A percentile compares a stretch with the other conserved stretches of the same genome.
Conservation (phyloP, 73 alveolate species). For the Durusdinium trenchii region DNA sequence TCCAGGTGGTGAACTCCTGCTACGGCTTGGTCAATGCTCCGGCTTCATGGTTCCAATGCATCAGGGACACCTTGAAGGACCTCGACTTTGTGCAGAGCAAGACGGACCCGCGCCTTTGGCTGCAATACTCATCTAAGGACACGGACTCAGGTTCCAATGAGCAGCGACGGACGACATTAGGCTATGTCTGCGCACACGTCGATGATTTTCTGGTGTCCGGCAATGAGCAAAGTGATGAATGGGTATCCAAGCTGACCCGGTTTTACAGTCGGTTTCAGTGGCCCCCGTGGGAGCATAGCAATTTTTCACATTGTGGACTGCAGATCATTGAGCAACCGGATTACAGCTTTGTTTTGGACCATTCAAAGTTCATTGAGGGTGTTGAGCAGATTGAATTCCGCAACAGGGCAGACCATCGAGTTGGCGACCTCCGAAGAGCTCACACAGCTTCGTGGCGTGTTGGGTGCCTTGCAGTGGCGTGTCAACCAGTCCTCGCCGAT, state of each 20-base stretch:
- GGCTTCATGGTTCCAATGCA: neutral
- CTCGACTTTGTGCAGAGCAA: neutral
- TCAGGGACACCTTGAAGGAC: neutral
- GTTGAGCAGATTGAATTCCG: neutral
- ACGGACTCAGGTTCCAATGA: no score
- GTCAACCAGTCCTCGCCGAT: neutral
- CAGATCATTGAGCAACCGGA: neutral
- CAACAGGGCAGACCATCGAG: neutral
- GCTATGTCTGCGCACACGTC: neutral
- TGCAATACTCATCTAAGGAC: neutral
- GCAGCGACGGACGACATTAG: no score
- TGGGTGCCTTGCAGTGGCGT: constrained; percentile 1
- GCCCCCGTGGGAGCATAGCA: neutral
- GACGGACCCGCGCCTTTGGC: neutral
- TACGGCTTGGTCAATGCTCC: constrained; percentile 12
- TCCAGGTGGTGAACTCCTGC: neutral
- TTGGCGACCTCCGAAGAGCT: neutral
- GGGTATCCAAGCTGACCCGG: neutral
- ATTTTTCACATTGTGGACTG: neutral
- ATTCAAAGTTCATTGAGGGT: neutral
- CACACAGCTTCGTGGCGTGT: neutral
- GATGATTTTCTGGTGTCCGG: neutral
- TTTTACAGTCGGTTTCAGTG: neutral
- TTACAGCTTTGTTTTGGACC: neutral
- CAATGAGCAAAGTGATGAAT: neutral